Percentiles rank a stretch among this genome's conserved stretches.
Conservation (phyloP, 2,329 filamentous ascomycete species). For the Exophiala oligosperma region DNA sequence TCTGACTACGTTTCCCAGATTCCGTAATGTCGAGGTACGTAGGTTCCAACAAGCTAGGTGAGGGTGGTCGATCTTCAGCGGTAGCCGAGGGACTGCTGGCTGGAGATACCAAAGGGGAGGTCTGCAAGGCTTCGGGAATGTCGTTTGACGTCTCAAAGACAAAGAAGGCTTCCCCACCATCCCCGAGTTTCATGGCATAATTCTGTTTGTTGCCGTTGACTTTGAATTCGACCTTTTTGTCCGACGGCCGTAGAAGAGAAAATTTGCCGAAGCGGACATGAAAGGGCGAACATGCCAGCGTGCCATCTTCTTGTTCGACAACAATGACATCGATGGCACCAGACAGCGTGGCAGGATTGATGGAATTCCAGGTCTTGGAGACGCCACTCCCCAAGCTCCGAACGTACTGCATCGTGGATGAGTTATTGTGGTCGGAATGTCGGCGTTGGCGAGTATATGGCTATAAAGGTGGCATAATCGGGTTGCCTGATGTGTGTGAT, state of each 20-base stretch:
- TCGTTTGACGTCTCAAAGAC: conserved; percentile 93
- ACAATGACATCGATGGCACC: conserved; percentile 99
- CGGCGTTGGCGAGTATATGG: neutral
- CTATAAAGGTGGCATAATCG: neutral
- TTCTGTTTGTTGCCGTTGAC: conserved; percentile 91
- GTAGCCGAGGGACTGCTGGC: conserved; percentile 67
- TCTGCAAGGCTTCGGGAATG: conserved; percentile 91
- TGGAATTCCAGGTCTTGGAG: conserved; percentile 98
- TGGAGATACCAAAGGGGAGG: conserved; percentile 88
- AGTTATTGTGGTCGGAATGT: neutral
- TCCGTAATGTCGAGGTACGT: conserved; percentile 50
- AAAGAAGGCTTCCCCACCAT: conserved; percentile 97
- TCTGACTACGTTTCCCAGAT: conserved; percentile 24
- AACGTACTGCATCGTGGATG: conserved; percentile 84
- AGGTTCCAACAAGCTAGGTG: conserved; percentile 46
- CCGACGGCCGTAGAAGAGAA: conserved; percentile 86
- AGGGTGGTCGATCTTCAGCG: conserved; percentile 24
- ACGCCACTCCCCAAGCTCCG: conserved; percentile 92
- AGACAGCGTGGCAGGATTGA: conserved; percentile 95
- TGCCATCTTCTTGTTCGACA: conserved; percentile 87
- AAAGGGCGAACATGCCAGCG: conserved; percentile 89
- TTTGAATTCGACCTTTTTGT: conserved; percentile 98
- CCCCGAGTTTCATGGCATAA: conserved; percentile 97
- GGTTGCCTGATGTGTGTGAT: neutral
- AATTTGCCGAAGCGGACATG: conserved; percentile 99